phyloP scores from a whole-genome alignment of 345 rosid genomes.

The Corchorus olitorius region DNA sequence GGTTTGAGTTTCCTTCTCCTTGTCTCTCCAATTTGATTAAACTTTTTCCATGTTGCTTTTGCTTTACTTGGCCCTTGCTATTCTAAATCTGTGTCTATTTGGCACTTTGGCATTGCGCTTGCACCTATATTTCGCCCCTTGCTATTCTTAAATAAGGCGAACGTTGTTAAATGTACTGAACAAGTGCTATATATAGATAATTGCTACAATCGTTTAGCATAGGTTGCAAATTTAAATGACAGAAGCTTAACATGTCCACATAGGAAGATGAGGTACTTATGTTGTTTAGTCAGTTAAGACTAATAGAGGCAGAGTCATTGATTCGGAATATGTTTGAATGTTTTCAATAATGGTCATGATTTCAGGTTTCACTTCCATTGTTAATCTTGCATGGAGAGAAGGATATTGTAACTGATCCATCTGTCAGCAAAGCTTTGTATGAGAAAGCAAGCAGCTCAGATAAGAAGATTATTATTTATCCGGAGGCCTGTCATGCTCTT shows the following conservation, averaged over 20 bases:
- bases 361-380: constrained; percentile 79
- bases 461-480: constrained; percentile 68
- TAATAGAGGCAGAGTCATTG: neutral
- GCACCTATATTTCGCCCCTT: neutral
- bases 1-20: constrained; percentile 31
- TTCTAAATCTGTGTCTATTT: neutral
- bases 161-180: neutral
- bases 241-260: neutral
- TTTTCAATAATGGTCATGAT: neutral
- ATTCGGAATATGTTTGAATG: constrained; percentile 3
- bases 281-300: neutral
- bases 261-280: neutral
- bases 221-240: neutral
- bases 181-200: neutral
- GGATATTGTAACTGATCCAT: constrained; percentile 83
- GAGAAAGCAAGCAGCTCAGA: constrained; percentile 77
- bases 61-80: neutral
- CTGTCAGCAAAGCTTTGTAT: constrained; percentile 79
- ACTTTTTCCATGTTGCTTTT: neutral
- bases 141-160: neutral
- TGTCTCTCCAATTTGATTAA: constrained; percentile 6
- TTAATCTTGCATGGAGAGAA: constrained; percentile 86
- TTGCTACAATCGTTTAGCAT: neutral
- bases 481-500: constrained; percentile 72
- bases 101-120: neutral